phyloP scores from a whole-genome alignment of 2,329 filamentous ascomycete species.

The Hortaea sp. region DNA sequence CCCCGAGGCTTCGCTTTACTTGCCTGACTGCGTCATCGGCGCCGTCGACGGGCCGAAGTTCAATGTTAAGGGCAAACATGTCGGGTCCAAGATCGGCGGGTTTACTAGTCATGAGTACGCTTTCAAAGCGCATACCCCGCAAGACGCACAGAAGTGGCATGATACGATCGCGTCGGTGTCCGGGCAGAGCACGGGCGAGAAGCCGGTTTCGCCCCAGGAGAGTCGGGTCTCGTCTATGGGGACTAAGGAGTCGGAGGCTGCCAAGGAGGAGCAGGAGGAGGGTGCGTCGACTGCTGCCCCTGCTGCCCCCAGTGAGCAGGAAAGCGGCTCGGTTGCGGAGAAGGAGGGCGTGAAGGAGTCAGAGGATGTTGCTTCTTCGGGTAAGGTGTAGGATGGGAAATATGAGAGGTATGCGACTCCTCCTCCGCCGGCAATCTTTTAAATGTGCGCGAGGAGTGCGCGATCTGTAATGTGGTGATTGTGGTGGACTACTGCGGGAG shows the following conservation, averaged over 20 bases:
- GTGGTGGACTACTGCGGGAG: no score
- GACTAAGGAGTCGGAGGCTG: neutral
- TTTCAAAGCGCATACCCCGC: conserved; percentile 77
- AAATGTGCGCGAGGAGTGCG: no score
- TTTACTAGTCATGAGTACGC: conserved; percentile 72
- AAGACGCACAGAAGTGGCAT: conserved; percentile 79
- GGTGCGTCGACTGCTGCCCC: neutral
- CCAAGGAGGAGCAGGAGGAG: neutral
- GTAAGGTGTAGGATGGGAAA: neutral
- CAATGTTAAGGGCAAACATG: conserved; percentile 86
- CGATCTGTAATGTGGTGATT: no score
- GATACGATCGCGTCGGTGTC: conserved; percentile 56
- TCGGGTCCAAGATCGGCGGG: conserved; percentile 66
- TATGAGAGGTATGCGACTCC: no score
- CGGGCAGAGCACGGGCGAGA: conserved; percentile 37
- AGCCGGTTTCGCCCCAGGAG: conserved; percentile 17
- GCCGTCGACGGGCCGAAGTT: conserved; percentile 70
- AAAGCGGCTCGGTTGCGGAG: no score
- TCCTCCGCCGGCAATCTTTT: no score
- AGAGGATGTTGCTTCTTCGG: neutral
- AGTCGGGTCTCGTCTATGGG: conserved; percentile 1
- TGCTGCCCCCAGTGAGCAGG: no score
- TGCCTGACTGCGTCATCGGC: conserved; percentile 80
- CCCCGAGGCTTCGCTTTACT: conserved; percentile 81
- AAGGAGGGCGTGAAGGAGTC: no score